These are phyloP conservation scores for Suhomyces maxii DNA, from an alignment of 1,139 yeast genomes.

Conservation along the genomic window DNA sequence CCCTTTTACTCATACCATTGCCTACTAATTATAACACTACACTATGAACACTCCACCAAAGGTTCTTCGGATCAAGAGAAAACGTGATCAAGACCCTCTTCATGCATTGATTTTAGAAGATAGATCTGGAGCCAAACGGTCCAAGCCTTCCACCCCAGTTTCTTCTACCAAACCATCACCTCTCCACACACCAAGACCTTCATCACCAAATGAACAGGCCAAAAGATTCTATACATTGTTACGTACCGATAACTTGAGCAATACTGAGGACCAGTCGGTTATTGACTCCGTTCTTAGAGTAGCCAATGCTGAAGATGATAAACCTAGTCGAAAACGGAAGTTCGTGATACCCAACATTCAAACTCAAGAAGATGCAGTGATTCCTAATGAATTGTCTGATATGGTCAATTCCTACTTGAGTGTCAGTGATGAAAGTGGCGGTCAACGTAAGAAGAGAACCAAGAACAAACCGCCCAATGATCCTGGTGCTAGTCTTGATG, in stretches of 20 bases:
- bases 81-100: slow-evolving; percentile 81
- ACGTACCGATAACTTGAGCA: slow-evolving; percentile 54
- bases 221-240: slow-evolving; percentile 50
- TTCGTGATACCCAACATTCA: slow-evolving; percentile 38
- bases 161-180: slow-evolving; percentile 24
- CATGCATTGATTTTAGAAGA: slow-evolving; percentile 63
- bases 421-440: slow-evolving; percentile 13
- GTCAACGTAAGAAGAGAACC: slow-evolving; percentile 10
- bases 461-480: slow-evolving; percentile 5
- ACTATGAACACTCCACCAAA: slow-evolving; percentile 42
- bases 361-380: slow-evolving; percentile 39
- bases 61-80: slow-evolving; percentile 78
- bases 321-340: slow-evolving; percentile 19
- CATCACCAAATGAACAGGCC: slow-evolving; percentile 13
- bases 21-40: background rate
- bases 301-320: slow-evolving; percentile 1
- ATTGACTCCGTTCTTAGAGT: slow-evolving; percentile 22
- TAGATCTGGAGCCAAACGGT: slow-evolving; percentile 40
- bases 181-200: slow-evolving; percentile 13
- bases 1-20: background rate
- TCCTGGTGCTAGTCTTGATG: slow-evolving; percentile 13
- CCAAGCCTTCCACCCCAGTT: slow-evolving; percentile 42
- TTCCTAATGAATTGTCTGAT: slow-evolving; percentile 64
- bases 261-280: slow-evolving; percentile 19
- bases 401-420: slow-evolving; percentile 63